These are phyloP conservation scores for Globisporangium recalcitrans DNA, from an alignment of 352 stramenopile genomes.

Conservation along the genomic window DNA sequence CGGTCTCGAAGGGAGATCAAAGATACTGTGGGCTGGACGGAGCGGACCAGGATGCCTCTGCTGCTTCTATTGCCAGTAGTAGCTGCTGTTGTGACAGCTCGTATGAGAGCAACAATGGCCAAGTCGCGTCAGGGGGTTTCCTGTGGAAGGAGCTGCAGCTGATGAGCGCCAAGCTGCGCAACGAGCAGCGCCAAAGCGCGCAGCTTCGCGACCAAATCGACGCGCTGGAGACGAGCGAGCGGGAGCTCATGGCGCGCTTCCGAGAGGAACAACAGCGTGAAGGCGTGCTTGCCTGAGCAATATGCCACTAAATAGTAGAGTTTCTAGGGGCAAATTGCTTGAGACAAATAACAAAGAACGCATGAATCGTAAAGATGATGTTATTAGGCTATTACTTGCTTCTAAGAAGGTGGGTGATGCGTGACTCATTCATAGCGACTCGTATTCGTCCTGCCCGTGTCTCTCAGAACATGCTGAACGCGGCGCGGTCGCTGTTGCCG, in stretches of 20 bases:
- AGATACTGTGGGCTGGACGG: background rate
- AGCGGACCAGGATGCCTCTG: no score
- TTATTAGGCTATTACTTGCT: background rate
- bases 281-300: background rate
- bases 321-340: background rate
- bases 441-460: background rate
- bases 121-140: background rate
- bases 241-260: conserved; percentile 10
- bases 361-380: background rate
- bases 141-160: conserved; percentile 12
- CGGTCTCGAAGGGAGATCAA: background rate
- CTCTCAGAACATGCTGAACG: conserved; percentile 82
- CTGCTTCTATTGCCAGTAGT: background rate
- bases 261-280: conserved; percentile 6
- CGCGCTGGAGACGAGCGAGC: conserved; percentile 5
- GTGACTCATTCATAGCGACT: no score
- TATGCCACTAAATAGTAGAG: background rate
- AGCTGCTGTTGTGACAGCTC: no score
- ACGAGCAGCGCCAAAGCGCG: background rate
- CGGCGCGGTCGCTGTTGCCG: conserved; percentile 55
- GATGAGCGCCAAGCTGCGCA: conserved; percentile 3
- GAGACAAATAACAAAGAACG: background rate
- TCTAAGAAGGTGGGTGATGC: background rate
- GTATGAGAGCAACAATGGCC: background rate
- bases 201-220: conserved; percentile 13